Base-by-base conservation (phyloP, 2,329 filamentous ascomycete genomes). In the Phaeosphaeriaceae sp. region DNA sequence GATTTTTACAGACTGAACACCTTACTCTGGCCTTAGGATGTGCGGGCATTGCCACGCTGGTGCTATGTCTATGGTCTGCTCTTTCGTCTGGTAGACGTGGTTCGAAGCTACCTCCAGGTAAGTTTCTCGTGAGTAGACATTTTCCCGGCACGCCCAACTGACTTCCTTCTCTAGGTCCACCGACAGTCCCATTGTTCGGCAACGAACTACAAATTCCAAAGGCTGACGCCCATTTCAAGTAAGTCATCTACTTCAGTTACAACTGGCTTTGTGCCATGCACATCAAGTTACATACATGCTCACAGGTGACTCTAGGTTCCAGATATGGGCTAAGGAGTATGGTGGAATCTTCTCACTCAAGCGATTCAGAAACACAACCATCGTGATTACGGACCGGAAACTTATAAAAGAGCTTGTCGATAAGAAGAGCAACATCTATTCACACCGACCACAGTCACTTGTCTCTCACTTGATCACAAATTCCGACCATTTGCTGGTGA, bases 401-500 rank as follows among this genome's bases (percentile, higher is more conserved):
- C 33, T 35, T 18, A 23, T 54, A 36, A 49, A 54, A 36, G 42
- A 46, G 9, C 44, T 54, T 16, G 32, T 44, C 9, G 46, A 54
- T 21, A 52, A 48, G 39, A 52, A 48, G 34, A 39, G 33, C 15
- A 47, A 39, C 33, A 33, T 52, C 32, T 52, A 52, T 32, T 50
- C 48, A n/a, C 32, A 40, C 16, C 48, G 48, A 42, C 48, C 48
- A 17, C 41, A 38, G 37, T 46, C 42, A 9, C 37, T 42, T 6
- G 41, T 50, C 11, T 42, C 45, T 42, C 38, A 42, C 32, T 60
- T 81, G 20, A 78, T 81, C 40, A 75, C 75, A 3, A 64, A 71
- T 2, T 77, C 78, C 2, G 74, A 81, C 52, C 79, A 81, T 55
- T 62, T 80, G 3, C 66, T 80, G 3, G 57, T 77, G 18, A 79